Base-by-base conservation (phyloP, 2,329 filamentous ascomycete species). In the Beauveria bassiana region DNA sequence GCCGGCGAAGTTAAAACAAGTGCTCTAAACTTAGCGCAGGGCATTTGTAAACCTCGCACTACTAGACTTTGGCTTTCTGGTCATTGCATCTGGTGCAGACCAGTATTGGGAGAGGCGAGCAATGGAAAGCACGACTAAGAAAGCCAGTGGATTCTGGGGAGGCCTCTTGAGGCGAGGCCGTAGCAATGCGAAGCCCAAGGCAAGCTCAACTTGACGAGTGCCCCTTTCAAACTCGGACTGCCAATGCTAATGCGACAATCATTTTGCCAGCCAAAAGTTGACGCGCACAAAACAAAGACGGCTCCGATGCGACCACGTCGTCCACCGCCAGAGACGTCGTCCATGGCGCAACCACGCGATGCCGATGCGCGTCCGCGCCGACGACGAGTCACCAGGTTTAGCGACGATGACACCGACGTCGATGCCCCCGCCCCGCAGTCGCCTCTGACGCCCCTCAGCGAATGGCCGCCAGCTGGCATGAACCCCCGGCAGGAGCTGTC, bases 391-490 rank as follows among this genome's bases (percentile, higher is more conserved):
- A 38, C 57, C 40, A 24, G 57, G 10, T 59, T 59, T 24, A 59
- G 47, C n/a, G 57, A 59, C 49, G 47, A 52, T 7, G 47, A 52
- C 14, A 50, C 38, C 38, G 47, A 46, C 6, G 26, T 40, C 12
- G 47, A 45, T 10, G 18, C 24, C 16, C 10, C 46, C 3, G 57
- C 26, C 26, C 24, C 43, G 42, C 46, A 49, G 38, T 53, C 54
- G 9, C 61, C 54, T 12, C 38, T 28, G 51, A 58, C 56, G 64
- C 76, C 78, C 5, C 70, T 83, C 62, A 79, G 78, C 2, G 73
- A 79, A 67, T 87, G 85, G 85, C 85, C 85, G 20, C 85, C 85
- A 0, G 72, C 74, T 12, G 81, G 79, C 55, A 71, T 85, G 53
- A 73, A 76, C 12, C 73, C 69, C 49, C 70, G 77, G 26, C 80